phyloP scores from a whole-genome alignment of 768 basidiomycete species.

The Termitomyces sp. region DNA sequence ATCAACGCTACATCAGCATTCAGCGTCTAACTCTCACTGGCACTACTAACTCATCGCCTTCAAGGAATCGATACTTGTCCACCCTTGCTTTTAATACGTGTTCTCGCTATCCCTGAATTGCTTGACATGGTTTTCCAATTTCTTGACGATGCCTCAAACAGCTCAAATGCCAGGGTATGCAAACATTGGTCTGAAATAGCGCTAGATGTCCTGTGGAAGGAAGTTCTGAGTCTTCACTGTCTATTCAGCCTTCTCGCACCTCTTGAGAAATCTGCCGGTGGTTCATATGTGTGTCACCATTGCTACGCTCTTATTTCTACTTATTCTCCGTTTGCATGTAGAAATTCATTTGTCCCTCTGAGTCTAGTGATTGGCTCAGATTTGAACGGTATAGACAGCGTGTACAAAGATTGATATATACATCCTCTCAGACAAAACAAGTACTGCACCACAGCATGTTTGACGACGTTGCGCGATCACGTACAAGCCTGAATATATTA shows the following conservation, averaged over 20 bases:
- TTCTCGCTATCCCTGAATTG: slow-evolving; percentile 53
- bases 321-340: slow-evolving; percentile 12
- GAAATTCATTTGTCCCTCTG: slow-evolving; percentile 35
- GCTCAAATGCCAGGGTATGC: slow-evolving; percentile 46
- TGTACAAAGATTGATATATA: slow-evolving; percentile 32
- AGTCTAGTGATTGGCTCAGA: slow-evolving; percentile 46
- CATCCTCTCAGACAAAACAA: slow-evolving; percentile 12
- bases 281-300: slow-evolving; percentile 19
- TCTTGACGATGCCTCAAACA: slow-evolving; percentile 34
- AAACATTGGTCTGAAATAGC: slow-evolving; percentile 54
- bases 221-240: slow-evolving; percentile 37
- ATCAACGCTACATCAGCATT: too few species aligned
- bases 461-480: slow-evolving; percentile 52
- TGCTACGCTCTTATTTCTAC: neutral
- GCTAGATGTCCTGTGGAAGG: slow-evolving; percentile 52
- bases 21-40: too few species aligned
- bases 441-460: slow-evolving; percentile 31
- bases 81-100: slow-evolving; percentile 19
- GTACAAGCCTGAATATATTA: slow-evolving; percentile 45
- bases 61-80: neutral
- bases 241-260: slow-evolving; percentile 48
- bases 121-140: slow-evolving; percentile 49
- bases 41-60: neutral
- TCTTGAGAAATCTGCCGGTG: slow-evolving; percentile 17
- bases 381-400: slow-evolving; percentile 50